Evolutionary conservation across 495 filamentous ascomycete genomes (phyloP), one percentile per base, ranked within the genome.

Genomic region (Aspergillus avenaceus): DNA sequence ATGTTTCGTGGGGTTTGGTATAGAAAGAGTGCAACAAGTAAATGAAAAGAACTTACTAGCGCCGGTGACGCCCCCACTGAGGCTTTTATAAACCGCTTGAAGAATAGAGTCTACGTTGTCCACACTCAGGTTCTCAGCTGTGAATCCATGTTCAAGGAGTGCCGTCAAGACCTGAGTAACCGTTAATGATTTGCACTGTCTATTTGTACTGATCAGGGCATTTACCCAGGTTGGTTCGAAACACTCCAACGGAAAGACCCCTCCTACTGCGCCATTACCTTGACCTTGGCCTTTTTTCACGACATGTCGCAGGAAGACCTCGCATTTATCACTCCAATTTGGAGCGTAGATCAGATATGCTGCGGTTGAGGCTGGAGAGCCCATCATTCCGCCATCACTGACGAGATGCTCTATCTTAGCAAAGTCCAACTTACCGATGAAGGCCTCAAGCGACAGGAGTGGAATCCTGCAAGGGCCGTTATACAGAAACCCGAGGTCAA

Each of bases 101-200:
- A 47, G 45, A 19, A 36, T 36, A 18, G 13, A 22, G 28, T 36
- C 19, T 5, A 47, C 45, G 6, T 47, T 13, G 12, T 19, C 29
- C 19, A 36, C 9, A 4, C 45, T 31, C 13, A 47, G 45, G 16
- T 36, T 24, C 0, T 36, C 23, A 8, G 11, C 24, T 32, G 36
- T 50, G 25, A 50, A 50, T 50, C 47, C 37, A 25, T 50, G 41
- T 42, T 50, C 47, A 19, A 42, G 47, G 12, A 50, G 36, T 8
- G 47, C 25, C 9, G 36, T 32, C 25, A 41, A 18, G 36, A 50
- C 47, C 47, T 50, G 23, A 29, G 21, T 8, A 24, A 24, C 8
- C 12, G 19, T 8, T 34, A 34, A 34, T 13, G 11, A 34, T n/a
- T 34, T 34, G 29, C 5, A 34, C 29, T 34, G 29, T n/a, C 29